Conservation (phyloP, 208 protist genomes). For the Acanthamoeba castellanii region DNA sequence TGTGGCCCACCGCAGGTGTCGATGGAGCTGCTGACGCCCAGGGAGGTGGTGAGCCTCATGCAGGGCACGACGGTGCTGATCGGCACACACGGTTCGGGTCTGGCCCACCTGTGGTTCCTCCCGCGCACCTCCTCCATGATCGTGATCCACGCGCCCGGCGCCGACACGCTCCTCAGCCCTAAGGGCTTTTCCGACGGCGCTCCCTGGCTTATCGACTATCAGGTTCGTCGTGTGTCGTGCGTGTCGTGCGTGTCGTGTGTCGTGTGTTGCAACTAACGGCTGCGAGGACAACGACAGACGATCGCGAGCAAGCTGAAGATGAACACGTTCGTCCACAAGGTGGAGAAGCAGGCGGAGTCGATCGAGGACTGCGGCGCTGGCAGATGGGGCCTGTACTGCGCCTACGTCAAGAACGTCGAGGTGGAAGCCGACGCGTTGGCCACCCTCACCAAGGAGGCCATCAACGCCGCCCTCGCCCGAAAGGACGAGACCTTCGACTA, state of each 20-base stretch:
- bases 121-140: conserved; percentile 26
- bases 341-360: neutral
- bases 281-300: neutral
- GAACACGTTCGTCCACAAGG: conserved; percentile 1
- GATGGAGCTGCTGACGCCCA: neutral
- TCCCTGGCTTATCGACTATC: neutral
- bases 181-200: neutral
- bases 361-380: neutral
- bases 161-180: neutral
- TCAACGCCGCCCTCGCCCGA: neutral
- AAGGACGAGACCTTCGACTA: neutral
- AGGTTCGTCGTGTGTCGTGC: neutral
- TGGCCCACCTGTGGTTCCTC: conserved; percentile 42
- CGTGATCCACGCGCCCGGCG: conserved; percentile 7
- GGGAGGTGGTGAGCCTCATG: neutral
- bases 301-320: conserved; percentile 15
- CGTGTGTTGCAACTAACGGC: too few species aligned
- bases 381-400: conserved; percentile 39
- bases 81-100: neutral
- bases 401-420: conserved; percentile 37
- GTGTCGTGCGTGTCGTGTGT: too few species aligned
- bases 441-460: neutral
- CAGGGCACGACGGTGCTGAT: conserved; percentile 3
- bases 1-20: neutral
- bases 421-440: neutral